Conservation (phyloP, 306 rosid species). For the Vigna reflexopilosa region DNA sequence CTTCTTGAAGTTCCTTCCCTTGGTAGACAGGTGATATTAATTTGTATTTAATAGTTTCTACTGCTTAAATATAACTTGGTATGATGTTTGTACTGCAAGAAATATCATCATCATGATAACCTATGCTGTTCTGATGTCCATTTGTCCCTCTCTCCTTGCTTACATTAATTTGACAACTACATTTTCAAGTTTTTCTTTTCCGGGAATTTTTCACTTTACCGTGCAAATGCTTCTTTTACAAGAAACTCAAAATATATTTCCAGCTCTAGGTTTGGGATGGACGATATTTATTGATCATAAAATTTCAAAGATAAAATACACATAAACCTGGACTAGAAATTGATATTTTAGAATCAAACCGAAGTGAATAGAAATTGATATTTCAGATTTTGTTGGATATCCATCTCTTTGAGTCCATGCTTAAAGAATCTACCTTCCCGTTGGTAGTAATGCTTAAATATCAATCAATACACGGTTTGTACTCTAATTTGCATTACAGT, state of each 20-base stretch:
- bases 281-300: slow-evolving; percentile 6
- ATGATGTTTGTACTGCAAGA: background rate
- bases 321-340: slow-evolving; percentile 27
- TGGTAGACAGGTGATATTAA: slow-evolving; percentile 81
- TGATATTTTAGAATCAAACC: slow-evolving; percentile 29
- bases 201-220: background rate
- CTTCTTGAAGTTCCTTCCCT: slow-evolving; percentile 97
- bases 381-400: slow-evolving; percentile 25
- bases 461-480: slow-evolving; percentile 1
- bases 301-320: slow-evolving; percentile 12
- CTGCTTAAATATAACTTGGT: slow-evolving; percentile 21
- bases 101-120: slow-evolving; percentile 12
- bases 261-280: slow-evolving; percentile 11
- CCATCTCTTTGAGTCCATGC: background rate
- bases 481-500: slow-evolving; percentile 30
- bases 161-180: background rate
- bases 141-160: background rate
- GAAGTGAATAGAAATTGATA: slow-evolving; percentile 30
- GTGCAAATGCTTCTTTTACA: slow-evolving; percentile 34
- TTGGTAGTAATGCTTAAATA: slow-evolving; percentile 12
- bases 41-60: slow-evolving; percentile 29
- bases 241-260: background rate
- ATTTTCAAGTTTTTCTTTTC: background rate
- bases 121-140: background rate
- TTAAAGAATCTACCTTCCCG: slow-evolving; percentile 1